Percentiles rank a stretch among this genome's conserved stretches.
phyloP scores from a whole-genome alignment of 352 stramenopile species.

The Pythium oligandrum region DNA sequence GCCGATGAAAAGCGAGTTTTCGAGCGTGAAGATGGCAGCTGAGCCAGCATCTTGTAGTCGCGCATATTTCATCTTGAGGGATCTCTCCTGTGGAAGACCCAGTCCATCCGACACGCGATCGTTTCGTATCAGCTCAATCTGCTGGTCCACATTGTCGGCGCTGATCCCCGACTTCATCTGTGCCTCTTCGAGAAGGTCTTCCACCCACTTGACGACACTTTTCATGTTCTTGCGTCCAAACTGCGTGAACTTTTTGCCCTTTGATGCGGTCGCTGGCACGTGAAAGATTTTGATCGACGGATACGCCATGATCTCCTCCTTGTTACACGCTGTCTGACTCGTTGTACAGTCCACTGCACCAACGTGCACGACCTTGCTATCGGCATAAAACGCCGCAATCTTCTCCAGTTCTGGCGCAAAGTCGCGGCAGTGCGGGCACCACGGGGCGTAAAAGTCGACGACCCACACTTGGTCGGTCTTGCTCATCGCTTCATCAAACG shows the following conservation, averaged over 20 bases:
- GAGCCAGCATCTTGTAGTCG: conserved; percentile 63
- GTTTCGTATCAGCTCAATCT: conserved; percentile 43
- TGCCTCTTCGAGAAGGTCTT: conserved; percentile 45
- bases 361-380: conserved; percentile 46
- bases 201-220: conserved; percentile 57
- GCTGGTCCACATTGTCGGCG: conserved; percentile 35
- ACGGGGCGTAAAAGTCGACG: conserved; percentile 84
- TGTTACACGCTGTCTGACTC: conserved; percentile 46
- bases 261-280: conserved; percentile 30
- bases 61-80: conserved; percentile 58
- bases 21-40: conserved; percentile 58
- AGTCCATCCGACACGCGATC: conserved; percentile 25
- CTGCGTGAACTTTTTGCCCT: conserved; percentile 26
- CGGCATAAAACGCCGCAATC: conserved; percentile 61
- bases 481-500: conserved; percentile 44
- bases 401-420: conserved; percentile 76
- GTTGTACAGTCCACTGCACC: conserved; percentile 77
- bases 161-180: conserved; percentile 50
- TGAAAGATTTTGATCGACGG: conserved; percentile 73
- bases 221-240: conserved; percentile 30
- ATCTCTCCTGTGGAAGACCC: conserved; percentile 34
- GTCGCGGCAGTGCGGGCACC: conserved; percentile 77
- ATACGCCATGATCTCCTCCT: conserved; percentile 60
- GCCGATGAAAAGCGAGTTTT: conserved; percentile 74
- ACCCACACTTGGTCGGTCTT: conserved; percentile 58